Conservation (phyloP, 2,329 filamentous ascomycete genomes). For the Aspergillus sp. region DNA sequence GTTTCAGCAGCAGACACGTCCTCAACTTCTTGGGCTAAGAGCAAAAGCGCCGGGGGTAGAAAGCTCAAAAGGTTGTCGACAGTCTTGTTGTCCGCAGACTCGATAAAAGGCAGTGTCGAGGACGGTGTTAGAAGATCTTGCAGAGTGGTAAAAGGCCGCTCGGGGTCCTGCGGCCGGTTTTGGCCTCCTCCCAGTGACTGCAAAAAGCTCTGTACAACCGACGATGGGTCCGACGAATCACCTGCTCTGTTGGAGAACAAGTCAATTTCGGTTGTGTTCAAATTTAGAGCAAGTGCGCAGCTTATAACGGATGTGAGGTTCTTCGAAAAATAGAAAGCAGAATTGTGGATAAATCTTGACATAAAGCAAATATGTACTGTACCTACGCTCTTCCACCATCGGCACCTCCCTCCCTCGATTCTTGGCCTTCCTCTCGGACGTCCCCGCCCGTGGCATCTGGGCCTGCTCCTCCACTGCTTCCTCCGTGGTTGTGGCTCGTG, state of each 20-base stretch:
- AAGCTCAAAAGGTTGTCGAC: conserved; percentile 72
- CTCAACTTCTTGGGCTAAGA: conserved; percentile 66
- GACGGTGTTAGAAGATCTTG: conserved; percentile 77
- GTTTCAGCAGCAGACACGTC: conserved; percentile 62
- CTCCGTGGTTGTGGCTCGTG: conserved; percentile 52
- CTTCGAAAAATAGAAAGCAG: neutral
- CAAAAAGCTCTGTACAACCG: conserved; percentile 82
- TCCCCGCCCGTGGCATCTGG: conserved; percentile 86
- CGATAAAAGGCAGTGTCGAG: conserved; percentile 72
- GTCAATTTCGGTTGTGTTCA: conserved; percentile 37
- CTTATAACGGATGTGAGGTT: too few relatives aligned
- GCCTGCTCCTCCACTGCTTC: conserved; percentile 74
- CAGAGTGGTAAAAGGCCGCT: conserved; percentile 73
- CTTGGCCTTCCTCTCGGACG: conserved; percentile 81
- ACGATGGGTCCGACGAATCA: conserved; percentile 64
- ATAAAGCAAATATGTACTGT: conserved; percentile 53
- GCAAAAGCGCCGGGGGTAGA: conserved; percentile 72
- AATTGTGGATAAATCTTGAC: neutral
- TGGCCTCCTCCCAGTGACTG: conserved; percentile 66
- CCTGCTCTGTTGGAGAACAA: conserved; percentile 49
- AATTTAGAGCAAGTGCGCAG: too few relatives aligned
- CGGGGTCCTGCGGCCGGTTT: conserved; percentile 45
- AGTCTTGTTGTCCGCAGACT: conserved; percentile 58
- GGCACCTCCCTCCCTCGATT: conserved; percentile 83
- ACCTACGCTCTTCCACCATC: conserved; percentile 99